Evolutionary conservation across 495 filamentous ascomycete species (phyloP).

Genomic region (Chlorociboria aeruginascens): DNA sequence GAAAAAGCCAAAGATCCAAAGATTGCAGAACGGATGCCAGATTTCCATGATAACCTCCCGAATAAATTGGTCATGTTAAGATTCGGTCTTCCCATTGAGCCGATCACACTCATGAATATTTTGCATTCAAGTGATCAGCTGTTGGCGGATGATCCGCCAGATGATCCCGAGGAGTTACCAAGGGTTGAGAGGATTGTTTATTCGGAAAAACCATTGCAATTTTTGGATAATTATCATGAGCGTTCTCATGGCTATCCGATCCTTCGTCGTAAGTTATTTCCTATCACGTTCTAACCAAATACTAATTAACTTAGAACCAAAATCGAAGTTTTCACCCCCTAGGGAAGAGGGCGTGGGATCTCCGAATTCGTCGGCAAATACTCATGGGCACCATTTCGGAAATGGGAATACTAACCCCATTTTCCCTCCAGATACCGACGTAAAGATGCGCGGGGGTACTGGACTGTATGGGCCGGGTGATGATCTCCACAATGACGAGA

Average conservation of each 20-base stretch:
- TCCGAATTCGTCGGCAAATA: too few relatives aligned
- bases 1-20: neutral
- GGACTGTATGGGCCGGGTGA: neutral
- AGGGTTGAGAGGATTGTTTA: slow-evolving; percentile 11
- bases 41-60: slow-evolving; percentile 4
- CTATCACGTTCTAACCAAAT: neutral
- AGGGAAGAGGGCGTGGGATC: too few relatives aligned
- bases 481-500: neutral
- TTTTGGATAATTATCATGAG: slow-evolving; percentile 16
- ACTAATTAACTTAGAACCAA: neutral
- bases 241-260: slow-evolving; percentile 15
- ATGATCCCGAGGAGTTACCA: slow-evolving; percentile 3
- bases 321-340: neutral
- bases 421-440: neutral
- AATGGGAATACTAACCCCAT: neutral
- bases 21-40: too few relatives aligned
- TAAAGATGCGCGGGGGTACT: slow-evolving; percentile 1
- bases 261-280: slow-evolving; percentile 13
- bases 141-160: slow-evolving; percentile 3
- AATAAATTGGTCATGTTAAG: slow-evolving; percentile 19
- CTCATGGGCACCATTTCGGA: too few relatives aligned
- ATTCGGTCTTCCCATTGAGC: slow-evolving; percentile 17
- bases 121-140: neutral
- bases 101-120: slow-evolving; percentile 12
- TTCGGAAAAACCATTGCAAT: slow-evolving; percentile 18